A percentile compares a stretch with the other conserved stretches of the same genome.
phyloP scores from a whole-genome alignment of 495 filamentous ascomycete species.

The Echria macrotheca region DNA sequence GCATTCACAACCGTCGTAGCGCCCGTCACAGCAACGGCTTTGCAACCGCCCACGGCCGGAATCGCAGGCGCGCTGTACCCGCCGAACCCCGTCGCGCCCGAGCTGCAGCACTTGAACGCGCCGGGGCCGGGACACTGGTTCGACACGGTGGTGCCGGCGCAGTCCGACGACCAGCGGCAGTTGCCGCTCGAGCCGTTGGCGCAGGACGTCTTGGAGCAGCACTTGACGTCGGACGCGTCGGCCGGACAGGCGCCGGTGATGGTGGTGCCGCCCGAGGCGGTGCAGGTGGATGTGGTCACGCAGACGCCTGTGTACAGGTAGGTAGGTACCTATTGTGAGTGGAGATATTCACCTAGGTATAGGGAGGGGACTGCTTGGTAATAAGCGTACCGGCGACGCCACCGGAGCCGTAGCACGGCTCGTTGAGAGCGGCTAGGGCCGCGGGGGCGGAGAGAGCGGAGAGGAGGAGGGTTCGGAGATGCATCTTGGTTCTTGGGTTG shows the following conservation, averaged over 20 bases:
- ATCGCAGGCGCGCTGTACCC: conserved; percentile 27
- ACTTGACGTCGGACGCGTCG: conserved; percentile 32
- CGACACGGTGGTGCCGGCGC: conserved; percentile 23
- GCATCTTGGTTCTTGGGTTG: not conserved
- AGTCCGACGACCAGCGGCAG: conserved; percentile 37
- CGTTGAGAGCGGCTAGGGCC: conserved; percentile 30
- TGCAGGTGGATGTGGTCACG: conserved; percentile 27
- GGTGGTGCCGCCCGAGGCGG: conserved; percentile 27
- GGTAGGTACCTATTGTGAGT: not conserved
- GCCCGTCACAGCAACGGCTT: conserved; percentile 28
- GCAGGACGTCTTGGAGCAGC: conserved; percentile 39
- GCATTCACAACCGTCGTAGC: conserved; percentile 31
- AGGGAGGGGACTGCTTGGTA: not conserved
- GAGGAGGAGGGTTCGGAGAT: not conserved
- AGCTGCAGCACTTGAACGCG: conserved; percentile 35
- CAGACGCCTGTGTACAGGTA: conserved; percentile 32
- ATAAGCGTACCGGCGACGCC: conserved; percentile 15
- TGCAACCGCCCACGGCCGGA: conserved; percentile 32
- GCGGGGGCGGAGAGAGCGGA: conserved; percentile 10
- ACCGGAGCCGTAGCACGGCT: conserved; percentile 31
- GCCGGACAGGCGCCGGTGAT: conserved; percentile 31
- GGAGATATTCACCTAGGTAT: not conserved
- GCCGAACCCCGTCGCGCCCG: conserved; percentile 21
- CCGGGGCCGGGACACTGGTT: conserved; percentile 36
- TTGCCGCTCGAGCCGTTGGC: conserved; percentile 22